Percentiles rank a stretch among this genome's conserved stretches.
Evolutionary conservation across 805 yeast species (phyloP).

Genomic region (Suhomyces faveliae): DNA sequence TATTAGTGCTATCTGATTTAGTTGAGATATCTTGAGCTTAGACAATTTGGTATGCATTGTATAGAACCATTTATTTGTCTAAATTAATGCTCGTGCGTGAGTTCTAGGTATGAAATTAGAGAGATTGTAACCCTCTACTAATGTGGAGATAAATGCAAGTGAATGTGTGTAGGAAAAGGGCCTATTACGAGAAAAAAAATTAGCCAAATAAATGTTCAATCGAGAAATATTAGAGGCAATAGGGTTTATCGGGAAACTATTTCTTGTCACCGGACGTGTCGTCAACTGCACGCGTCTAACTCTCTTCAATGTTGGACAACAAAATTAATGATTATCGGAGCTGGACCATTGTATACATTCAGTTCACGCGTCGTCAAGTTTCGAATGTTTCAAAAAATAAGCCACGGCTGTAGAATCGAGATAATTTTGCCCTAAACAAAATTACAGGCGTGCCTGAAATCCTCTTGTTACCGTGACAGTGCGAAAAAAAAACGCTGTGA

Average conservation of each 20-base stretch:
- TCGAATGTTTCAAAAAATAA: background rate
- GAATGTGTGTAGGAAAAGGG: background rate
- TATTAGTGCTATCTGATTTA: constrained; percentile 18
- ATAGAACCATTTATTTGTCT: too few species aligned
- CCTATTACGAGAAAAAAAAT: background rate
- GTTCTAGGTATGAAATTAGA: background rate
- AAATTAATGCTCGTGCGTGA: background rate
- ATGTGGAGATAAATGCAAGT: background rate
- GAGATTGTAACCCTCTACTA: background rate
- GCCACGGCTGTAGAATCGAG: background rate
- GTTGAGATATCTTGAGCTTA: constrained; percentile 10
- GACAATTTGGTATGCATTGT: constrained; percentile 1
- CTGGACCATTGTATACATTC: background rate
- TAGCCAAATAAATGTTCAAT: background rate
- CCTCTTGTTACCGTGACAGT: background rate
- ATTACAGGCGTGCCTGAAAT: background rate
- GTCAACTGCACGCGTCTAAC: background rate
- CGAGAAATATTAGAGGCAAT: background rate
- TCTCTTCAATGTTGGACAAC: background rate
- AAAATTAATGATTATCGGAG: background rate
- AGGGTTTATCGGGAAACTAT: background rate
- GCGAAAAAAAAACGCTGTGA: background rate
- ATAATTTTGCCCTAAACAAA: background rate
- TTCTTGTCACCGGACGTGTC: background rate
- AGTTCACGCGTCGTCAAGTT: background rate